Base-by-base conservation (phyloP, 345 rosid genomes). In the Boechera divaricarpa region DNA sequence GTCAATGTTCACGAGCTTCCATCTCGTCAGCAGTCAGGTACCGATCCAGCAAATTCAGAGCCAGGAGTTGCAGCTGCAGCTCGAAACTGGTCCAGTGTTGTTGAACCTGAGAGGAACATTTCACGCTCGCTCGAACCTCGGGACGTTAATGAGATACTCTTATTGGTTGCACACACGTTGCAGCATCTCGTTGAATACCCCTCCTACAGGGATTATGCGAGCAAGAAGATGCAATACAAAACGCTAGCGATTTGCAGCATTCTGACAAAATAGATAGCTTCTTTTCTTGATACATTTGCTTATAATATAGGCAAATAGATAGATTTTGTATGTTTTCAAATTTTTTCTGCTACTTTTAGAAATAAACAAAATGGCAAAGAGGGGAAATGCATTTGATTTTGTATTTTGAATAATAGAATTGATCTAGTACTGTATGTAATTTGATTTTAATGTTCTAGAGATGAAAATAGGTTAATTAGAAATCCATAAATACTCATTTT, bases 11-110 rank as follows among this genome's bases (percentile, higher is more conserved):
- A 82, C 57, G 6, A 77, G 70, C 72, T 72, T 90, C 63, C 94
- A 84, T 57, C 81, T 95, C 83, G 77, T 92, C 39, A 86, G 87
- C 10, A 95, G 91, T 48, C 96, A 95, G 81, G 99, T 95, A 60
- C 82, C 77, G 47, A 91, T 92, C 64, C 82, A 87, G 0, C 5
- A 32, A 21, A 65, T 49, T 5, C 90, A 87, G 63, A 84, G 83
- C 42, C 70, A 79, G 42, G 84, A 63, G 66, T 85, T 95, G 31
- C 82, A 82, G 70, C 70, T 71, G 10, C 88, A 92, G 87, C 82
- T 84, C 0, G 75, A 61, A 67, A 86, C 62, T 29, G 89, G 87
- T n/a, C 83, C 83, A 29, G 86, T 91, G 59, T 36, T 73, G 54
- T 80, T 92, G 26, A 54, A 88, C 7, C 60, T 95, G 36, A 86